Percentiles rank a stretch among this genome's conserved stretches.
Evolutionary conservation across 106 monocot genomes (phyloP).

Genomic region (Dendrobium huoshanense): DNA sequence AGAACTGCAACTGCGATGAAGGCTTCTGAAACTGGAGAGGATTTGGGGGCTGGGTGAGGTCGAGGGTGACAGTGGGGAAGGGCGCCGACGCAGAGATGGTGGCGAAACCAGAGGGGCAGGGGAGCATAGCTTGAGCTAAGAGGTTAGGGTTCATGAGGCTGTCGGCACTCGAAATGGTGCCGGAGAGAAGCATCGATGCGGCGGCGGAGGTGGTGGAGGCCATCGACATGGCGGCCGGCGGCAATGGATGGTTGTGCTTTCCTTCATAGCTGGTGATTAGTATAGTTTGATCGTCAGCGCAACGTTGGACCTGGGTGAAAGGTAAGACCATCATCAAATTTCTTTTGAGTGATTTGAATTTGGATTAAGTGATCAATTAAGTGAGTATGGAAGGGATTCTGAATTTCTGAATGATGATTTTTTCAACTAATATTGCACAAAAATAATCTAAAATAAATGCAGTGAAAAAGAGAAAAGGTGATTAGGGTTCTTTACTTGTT

Average conservation of each 20-base stretch:
- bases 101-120: slow-evolving; percentile 8
- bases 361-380: too few species aligned
- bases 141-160: slow-evolving; percentile 34
- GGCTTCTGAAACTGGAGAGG: neutral
- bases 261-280: slow-evolving; percentile 81
- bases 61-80: slow-evolving; percentile 13
- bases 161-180: slow-evolving; percentile 41
- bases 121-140: neutral
- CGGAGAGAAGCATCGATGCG: slow-evolving; percentile 70
- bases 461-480: too few species aligned
- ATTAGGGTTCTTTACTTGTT: slow-evolving; percentile 33
- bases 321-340: neutral
- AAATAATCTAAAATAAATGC: too few species aligned
- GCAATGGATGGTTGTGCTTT: slow-evolving; percentile 72
- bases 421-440: too few species aligned
- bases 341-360: too few species aligned
- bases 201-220: slow-evolving; percentile 75
- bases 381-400: too few species aligned
- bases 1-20: neutral
- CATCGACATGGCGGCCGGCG: slow-evolving; percentile 70
- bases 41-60: neutral
- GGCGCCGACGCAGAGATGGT: slow-evolving; percentile 11
- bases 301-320: slow-evolving; percentile 49
- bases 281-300: slow-evolving; percentile 58
- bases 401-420: too few species aligned